Evolutionary conservation across 768 basidiomycete genomes (phyloP), one percentile per base, ranked within the genome.

Genomic region (Lyophyllum semitale): DNA sequence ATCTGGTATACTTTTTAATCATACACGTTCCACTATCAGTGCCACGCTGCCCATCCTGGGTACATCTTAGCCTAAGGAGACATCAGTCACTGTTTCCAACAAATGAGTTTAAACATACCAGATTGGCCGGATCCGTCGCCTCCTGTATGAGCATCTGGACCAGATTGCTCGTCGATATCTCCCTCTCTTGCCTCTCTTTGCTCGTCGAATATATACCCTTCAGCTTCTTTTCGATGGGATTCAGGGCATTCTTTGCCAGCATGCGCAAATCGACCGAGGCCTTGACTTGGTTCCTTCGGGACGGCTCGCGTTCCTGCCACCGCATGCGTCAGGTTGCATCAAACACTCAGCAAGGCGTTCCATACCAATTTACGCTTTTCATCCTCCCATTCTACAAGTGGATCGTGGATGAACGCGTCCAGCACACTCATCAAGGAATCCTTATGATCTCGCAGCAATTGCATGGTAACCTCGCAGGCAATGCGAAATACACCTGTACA

Each of bases 321-420:
- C 23, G 0, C 22, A 25, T 20, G 25, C 23, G 37, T 23, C 25
- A 33, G n/a, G 27, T 29, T 33, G 17, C 2, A 8, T 6, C 18
- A 18, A 12, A 27, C 22, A 27, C 22, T 20, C 11, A 3, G 29
- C 17, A 25, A 26, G 26, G 22, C 38, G 22, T 17, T 13, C 58
- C 77, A 23, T 57, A 87, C 84, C 67, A 84, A 71, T 64, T 83
- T 88, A 13, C 85, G 81, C 58, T 84, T 86, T 67, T 91, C 86
- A 40, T 93, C 88, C 57, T 93, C 89, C 93, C 95, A 98, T 70
- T 98, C 96, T 29, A 95, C 89, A 2, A 99, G 80, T 1, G 97
- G 97, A 69, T 99, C 97, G 63, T 98, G 96, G 27, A 95, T 85
- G 68, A 98, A 98, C 1, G 97, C 93, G 66, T 98, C 96, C 35